phyloP scores from a whole-genome alignment of 768 basidiomycete genomes.

The Leccinum sublutescens region DNA sequence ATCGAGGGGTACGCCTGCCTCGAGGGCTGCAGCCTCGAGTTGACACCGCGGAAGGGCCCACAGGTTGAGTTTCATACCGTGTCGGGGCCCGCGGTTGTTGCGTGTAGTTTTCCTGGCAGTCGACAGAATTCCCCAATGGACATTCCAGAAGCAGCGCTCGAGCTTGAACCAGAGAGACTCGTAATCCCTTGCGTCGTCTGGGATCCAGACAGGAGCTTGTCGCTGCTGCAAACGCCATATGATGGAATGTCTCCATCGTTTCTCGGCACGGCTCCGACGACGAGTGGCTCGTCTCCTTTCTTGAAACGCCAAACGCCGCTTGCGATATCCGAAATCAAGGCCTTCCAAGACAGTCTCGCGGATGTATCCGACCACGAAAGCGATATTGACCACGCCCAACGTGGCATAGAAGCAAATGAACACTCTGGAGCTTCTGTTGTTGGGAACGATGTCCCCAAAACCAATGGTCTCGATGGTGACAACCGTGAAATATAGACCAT shows the following conservation, averaged over 20 bases:
- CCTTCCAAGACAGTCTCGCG: constrained; percentile 74
- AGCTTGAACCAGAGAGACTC: constrained; percentile 12
- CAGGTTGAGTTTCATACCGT: constrained; percentile 60
- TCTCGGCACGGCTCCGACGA: constrained; percentile 44
- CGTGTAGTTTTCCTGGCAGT: constrained; percentile 3
- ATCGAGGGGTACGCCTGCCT: constrained; percentile 61
- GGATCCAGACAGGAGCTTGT: constrained; percentile 54
- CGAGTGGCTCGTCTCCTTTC: constrained; percentile 43
- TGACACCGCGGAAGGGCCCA: constrained; percentile 54
- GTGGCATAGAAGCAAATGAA: constrained; percentile 58
- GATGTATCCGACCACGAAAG: constrained; percentile 59
- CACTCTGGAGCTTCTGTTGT: constrained; percentile 48
- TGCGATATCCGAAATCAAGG: constrained; percentile 62
- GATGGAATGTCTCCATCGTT: constrained; percentile 61
- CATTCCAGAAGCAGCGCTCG: constrained; percentile 5
- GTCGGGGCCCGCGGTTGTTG: constrained; percentile 24
- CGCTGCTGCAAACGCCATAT: constrained; percentile 57
- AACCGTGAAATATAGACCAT: constrained; percentile 77
- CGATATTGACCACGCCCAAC: constrained; percentile 63
- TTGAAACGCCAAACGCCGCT: constrained; percentile 48
- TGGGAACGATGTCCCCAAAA: constrained; percentile 75
- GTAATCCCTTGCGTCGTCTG: constrained; percentile 26
- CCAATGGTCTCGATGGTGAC: constrained; percentile 71
- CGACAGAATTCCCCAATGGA: constrained; percentile 9
- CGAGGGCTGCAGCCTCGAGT: constrained; percentile 61